Evolutionary conservation across 1,284 basidiomycete species (phyloP), one percentile per base, ranked within the genome.

Genomic region (Coniophora puteana): DNA sequence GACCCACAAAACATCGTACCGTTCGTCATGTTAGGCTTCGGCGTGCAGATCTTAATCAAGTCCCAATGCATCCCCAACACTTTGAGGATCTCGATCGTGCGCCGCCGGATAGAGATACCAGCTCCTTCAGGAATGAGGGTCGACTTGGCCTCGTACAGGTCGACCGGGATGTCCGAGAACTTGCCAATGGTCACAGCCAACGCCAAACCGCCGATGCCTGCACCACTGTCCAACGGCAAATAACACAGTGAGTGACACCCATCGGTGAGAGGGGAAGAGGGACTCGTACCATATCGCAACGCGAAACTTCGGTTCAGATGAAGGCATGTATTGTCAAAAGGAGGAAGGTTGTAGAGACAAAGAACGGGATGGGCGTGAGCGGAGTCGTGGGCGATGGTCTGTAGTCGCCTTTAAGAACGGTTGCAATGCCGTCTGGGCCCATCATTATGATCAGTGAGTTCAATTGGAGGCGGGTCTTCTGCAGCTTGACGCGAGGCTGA

Each of bases 131-230:
- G 25, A 12, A 27, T 36, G 2, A 43, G 25, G 4, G 12, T 11
- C 10, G 37, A 30, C 16, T 37, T 32, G 3, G 41, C 43, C 30
- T 44, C 41, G 12, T 43, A 44, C 11, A 44, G 11, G 16, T 44
- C 43, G 24, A 44, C 36, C n/a, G 43, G 41, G 16, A 44, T 20
- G 34, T 43, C 20, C 29, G 43, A 43, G 11, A 29, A 44, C 10
- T 36, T 36, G 2, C 41, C 33, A 6, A 44, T 36, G 8, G 34
- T 43, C 17, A 44, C 17, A 1, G 43, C 41, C 16, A 44, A 34
- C 13, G 32, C 28, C 18, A 44, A 31, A n/a, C 43, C 43, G 25
- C 28, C 41, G 16, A 43, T 43, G 3, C 43, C 43, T 14, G 41
- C 26, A 14, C 43, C 43, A 20, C 43, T 44, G 33, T 12, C 21